phyloP scores from a whole-genome alignment of 148 eudicot genomes.

The Amaranthus cruentus region DNA sequence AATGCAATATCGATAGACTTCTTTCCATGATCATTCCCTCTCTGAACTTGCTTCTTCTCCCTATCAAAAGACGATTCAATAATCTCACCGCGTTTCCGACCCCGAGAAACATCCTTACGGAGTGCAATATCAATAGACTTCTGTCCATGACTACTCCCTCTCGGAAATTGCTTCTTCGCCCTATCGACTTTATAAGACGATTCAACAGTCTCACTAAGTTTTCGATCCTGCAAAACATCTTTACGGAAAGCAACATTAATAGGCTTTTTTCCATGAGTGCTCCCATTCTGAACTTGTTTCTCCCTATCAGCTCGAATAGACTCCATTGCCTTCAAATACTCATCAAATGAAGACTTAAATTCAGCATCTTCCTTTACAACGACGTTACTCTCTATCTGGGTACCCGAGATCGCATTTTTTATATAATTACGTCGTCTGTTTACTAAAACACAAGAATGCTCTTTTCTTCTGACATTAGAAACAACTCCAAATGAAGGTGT shows the following conservation, averaged over 20 bases:
- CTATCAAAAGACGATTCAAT: too few relatives aligned
- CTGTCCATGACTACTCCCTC: too few relatives aligned
- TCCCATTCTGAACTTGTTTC: constrained; percentile 22
- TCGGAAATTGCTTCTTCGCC: too few relatives aligned
- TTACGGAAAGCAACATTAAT: constrained; percentile 2
- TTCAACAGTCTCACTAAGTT: too few relatives aligned
- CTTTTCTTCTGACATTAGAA: constrained; percentile 27
- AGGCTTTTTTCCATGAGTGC: constrained; percentile 14
- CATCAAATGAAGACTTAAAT: constrained; percentile 76
- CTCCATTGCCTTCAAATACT: constrained; percentile 81
- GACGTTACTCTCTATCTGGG: constrained; percentile 3
- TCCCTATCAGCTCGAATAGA: constrained; percentile 43
- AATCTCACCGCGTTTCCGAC: too few relatives aligned
- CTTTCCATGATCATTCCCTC: too few relatives aligned
- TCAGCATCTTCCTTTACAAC: constrained; percentile 23
- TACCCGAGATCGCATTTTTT: constrained; percentile 7
- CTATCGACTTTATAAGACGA: too few relatives aligned
- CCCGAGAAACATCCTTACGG: too few relatives aligned
- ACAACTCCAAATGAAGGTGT: constrained; percentile 30
- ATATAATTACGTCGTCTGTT: constrained; percentile 7
- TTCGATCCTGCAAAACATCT: too few relatives aligned
- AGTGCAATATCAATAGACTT: too few relatives aligned
- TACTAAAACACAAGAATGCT: constrained; percentile 13
- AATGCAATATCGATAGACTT: too few relatives aligned
- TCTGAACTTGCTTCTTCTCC: too few relatives aligned